These are phyloP conservation scores for Xylaria nigripes DNA, from an alignment of 495 filamentous ascomycete species.

Conservation along the genomic window DNA sequence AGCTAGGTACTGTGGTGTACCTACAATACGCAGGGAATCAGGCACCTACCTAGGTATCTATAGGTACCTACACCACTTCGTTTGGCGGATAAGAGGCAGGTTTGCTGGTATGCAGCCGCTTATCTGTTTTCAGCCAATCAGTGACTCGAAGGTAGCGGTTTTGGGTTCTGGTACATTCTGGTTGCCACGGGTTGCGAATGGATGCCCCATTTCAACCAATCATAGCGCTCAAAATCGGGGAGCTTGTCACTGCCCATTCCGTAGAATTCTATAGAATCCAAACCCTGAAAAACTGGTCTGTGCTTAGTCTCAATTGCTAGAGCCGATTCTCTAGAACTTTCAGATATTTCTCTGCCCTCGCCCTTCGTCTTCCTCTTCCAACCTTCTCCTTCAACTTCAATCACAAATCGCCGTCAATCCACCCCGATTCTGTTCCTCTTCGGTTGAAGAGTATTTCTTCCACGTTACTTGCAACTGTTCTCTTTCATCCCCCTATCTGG, in stretches of 20 bases:
- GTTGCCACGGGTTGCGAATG: conserved; percentile 17
- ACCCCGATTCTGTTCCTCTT: not conserved
- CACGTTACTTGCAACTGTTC: conserved; percentile 15
- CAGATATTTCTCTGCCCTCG: conserved; percentile 17
- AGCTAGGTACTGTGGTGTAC: too few relatives aligned
- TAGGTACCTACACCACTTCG: too few relatives aligned
- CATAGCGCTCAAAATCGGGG: conserved; percentile 5
- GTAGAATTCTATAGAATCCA: conserved; percentile 32
- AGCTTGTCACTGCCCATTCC: conserved; percentile 17
- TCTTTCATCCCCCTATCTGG: conserved; percentile 8
- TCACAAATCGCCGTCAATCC: conserved; percentile 6
- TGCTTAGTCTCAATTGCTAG: conserved; percentile 17
- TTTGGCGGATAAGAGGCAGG: not conserved
- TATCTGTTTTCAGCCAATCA: conserved; percentile 12
- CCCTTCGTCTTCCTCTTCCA: conserved; percentile 7
- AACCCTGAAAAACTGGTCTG: conserved; percentile 26
- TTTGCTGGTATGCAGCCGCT: conserved; percentile 3
- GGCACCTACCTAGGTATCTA: too few relatives aligned
- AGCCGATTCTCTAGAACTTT: conserved; percentile 10
- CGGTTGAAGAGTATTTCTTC: conserved; percentile 8
- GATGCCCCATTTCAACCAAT: conserved; percentile 15
- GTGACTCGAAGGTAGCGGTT: not conserved
- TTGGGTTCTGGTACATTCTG: conserved; percentile 9
- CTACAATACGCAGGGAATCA: too few relatives aligned
- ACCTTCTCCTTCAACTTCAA: conserved; percentile 10